A percentile compares a stretch with the other conserved stretches of the same genome.
Evolutionary conservation across 805 yeast genomes (phyloP).

Genomic region (Candida odintsovae): DNA sequence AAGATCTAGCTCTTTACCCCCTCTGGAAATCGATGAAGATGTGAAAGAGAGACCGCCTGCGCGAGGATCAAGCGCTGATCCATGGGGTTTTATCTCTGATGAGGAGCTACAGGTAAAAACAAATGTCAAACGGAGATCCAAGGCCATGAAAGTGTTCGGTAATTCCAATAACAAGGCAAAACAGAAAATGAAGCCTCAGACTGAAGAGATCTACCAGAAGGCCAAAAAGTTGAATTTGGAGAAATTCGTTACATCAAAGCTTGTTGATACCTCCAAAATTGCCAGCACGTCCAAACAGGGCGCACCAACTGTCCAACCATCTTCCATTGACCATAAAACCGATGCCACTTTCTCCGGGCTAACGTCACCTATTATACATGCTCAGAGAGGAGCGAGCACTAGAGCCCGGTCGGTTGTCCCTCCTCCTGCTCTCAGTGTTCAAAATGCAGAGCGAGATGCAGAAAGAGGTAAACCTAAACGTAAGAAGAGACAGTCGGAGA

Average conservation of each 20-base stretch:
- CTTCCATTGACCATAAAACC: constrained; percentile 7
- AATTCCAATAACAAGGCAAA: background rate
- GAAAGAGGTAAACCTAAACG: background rate
- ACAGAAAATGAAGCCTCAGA: background rate
- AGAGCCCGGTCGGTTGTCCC: constrained; percentile 6
- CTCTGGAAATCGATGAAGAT: background rate
- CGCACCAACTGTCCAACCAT: background rate
- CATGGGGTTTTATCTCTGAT: constrained; percentile 22
- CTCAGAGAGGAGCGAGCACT: constrained; percentile 11
- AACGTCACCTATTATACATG: constrained; percentile 12
- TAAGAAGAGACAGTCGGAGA: background rate
- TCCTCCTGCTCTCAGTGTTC: background rate
- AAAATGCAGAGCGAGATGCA: too few species aligned
- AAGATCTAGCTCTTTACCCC: background rate
- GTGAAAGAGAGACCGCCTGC: background rate
- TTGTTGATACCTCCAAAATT: background rate
- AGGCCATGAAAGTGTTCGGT: constrained; percentile 6
- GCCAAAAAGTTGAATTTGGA: background rate
- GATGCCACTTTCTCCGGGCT: constrained; percentile 10
- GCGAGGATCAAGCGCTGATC: constrained; percentile 7
- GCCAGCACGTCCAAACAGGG: background rate
- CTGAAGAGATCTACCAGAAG: background rate
- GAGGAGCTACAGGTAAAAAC: constrained; percentile 1
- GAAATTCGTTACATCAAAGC: background rate
- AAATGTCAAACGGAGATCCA: background rate